Evolutionary conservation across 805 yeast genomes (phyloP).

Genomic region (Maudiozyma saulgeensis): DNA sequence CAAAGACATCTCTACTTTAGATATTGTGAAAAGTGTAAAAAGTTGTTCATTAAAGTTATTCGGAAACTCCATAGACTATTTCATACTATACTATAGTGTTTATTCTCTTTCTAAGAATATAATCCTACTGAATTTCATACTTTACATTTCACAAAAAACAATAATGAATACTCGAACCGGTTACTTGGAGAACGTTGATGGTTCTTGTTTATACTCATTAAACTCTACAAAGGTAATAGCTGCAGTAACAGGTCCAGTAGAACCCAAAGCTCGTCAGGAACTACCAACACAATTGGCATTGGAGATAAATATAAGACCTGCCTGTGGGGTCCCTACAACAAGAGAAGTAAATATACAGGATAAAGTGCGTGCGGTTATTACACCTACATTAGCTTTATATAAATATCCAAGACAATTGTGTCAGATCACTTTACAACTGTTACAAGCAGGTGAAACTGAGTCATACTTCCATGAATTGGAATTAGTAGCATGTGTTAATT

Average conservation of each 20-base stretch:
- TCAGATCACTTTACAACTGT: conserved; percentile 57
- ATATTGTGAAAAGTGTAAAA: too few relatives aligned
- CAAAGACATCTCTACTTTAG: too few relatives aligned
- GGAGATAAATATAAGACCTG: conserved; percentile 73
- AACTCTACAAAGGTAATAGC: conserved; percentile 52
- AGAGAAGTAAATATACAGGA: conserved; percentile 73
- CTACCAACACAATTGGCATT: conserved; percentile 67
- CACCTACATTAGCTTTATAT: conserved; percentile 48
- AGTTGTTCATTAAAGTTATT: too few relatives aligned
- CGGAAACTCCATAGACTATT: too few relatives aligned
- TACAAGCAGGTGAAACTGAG: conserved; percentile 35
- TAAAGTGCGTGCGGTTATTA: conserved; percentile 51
- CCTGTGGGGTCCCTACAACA: conserved; percentile 61
- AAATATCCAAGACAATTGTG: conserved; percentile 72
- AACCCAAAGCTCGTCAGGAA: conserved; percentile 75
- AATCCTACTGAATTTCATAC: too few relatives aligned
- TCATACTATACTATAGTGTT: too few relatives aligned
- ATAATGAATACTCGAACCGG: conserved; percentile 14
- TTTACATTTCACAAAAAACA: too few relatives aligned
- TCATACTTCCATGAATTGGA: conserved; percentile 36
- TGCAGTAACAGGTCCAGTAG: conserved; percentile 87
- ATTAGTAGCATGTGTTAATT: conserved; percentile 62
- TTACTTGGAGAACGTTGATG: conserved; percentile 58
- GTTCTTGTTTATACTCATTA: conserved; percentile 55
- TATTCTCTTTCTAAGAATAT: too few relatives aligned